phyloP scores from a whole-genome alignment of 129 eudicot species.

The Lactuca saligna region DNA sequence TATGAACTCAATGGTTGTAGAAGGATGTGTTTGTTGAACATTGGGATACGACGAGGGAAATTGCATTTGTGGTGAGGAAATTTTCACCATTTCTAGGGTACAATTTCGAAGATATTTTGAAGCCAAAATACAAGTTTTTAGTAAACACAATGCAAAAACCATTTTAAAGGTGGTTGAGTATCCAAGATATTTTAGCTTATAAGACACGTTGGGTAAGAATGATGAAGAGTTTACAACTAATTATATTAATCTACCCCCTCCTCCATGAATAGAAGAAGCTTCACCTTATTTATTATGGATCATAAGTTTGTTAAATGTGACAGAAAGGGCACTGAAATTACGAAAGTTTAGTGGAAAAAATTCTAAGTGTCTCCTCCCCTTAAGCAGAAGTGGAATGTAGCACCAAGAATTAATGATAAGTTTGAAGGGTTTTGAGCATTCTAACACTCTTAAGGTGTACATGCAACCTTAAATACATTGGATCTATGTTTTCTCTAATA shows the following conservation, averaged over 20 bases:
- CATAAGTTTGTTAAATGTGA: neutral
- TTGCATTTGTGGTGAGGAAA: slow-evolving; percentile 63
- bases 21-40: too few relatives aligned
- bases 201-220: slow-evolving; percentile 78
- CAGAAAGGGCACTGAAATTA: neutral
- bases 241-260: slow-evolving; percentile 12
- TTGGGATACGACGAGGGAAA: slow-evolving; percentile 55
- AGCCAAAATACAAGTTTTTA: slow-evolving; percentile 66
- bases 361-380: neutral
- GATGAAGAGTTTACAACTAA: slow-evolving; percentile 79
- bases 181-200: slow-evolving; percentile 88
- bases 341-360: neutral
- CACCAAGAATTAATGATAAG: neutral
- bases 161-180: slow-evolving; percentile 56
- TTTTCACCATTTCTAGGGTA: slow-evolving; percentile 87
- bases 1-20: too few relatives aligned
- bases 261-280: neutral
- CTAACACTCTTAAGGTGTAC: too few relatives aligned
- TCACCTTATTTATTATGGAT: neutral
- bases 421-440: too few relatives aligned
- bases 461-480: too few relatives aligned
- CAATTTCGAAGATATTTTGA: slow-evolving; percentile 68
- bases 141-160: slow-evolving; percentile 67
- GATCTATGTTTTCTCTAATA: too few relatives aligned
- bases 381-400: neutral